Conservation (phyloP, 148 eudicot species). For the Camellia granthamiana region DNA sequence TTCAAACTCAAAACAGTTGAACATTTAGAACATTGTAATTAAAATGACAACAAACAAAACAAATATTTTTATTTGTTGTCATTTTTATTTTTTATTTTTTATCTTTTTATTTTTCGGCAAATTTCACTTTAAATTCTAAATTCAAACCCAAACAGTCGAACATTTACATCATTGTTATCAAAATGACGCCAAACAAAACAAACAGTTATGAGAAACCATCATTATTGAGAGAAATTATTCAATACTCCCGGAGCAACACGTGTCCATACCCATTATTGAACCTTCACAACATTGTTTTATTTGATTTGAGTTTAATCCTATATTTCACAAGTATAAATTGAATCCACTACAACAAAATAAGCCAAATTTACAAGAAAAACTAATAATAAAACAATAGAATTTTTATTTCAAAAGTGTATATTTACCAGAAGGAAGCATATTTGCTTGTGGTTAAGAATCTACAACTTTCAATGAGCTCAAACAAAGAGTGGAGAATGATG, state of each 20-base stretch:
- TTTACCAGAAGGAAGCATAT: not conserved
- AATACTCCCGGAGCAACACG: no score
- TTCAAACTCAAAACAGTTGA: no score
- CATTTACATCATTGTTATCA: not conserved
- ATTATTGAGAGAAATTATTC: no score
- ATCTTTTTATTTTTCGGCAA: no score
- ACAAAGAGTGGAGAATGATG: slow-evolving; percentile 41
- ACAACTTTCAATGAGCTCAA: slow-evolving; percentile 15
- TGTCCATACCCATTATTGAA: not conserved
- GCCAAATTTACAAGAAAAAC: not conserved
- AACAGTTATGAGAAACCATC: not conserved
- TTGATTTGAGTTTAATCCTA: not conserved
- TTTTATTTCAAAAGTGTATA: not conserved
- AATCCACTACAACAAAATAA: not conserved
- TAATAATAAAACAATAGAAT: not conserved
- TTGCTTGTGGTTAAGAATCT: not conserved
- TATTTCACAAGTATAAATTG: not conserved
- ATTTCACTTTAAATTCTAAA: no score
- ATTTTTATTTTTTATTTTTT: no score
- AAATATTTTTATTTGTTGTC: no score
- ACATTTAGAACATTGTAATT: no score
- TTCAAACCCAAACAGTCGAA: not conserved
- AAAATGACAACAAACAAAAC: no score
- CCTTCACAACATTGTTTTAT: not conserved
- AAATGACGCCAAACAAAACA: not conserved